A percentile compares a stretch with the other conserved stretches of the same genome.
These are phyloP conservation scores for Globisporangium alternatum DNA, from an alignment of 352 stramenopile species.

Conservation along the genomic window DNA sequence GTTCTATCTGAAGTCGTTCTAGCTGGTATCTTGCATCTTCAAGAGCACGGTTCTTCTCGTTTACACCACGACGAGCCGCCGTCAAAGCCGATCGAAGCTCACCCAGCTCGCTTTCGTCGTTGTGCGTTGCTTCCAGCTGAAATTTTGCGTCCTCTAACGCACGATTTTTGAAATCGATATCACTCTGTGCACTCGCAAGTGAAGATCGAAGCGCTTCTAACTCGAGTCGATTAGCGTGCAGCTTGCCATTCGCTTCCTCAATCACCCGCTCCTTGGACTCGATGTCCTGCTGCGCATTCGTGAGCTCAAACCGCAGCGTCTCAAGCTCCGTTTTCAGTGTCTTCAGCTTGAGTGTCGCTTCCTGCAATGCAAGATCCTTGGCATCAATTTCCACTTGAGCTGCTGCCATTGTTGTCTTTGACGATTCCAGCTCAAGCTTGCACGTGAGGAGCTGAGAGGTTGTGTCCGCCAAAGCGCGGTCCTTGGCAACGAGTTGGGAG, in stretches of 20 bases:
- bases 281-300: conserved; percentile 5
- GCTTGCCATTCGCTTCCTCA: conserved; percentile 4
- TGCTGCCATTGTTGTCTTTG: not conserved
- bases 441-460: conserved; percentile 1
- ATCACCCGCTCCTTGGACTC: conserved; percentile 4
- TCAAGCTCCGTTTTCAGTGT: conserved; percentile 11
- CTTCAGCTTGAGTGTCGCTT: conserved; percentile 3
- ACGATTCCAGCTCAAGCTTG: conserved; percentile 14
- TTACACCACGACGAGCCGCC: not conserved
- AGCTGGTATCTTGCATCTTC: conserved; percentile 1
- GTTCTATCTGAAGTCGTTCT: conserved; percentile 14
- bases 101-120: conserved; percentile 5
- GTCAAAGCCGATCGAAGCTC: conserved; percentile 5
- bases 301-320: conserved; percentile 4
- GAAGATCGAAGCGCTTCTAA: conserved; percentile 7
- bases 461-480: conserved; percentile 1
- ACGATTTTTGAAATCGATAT: conserved; percentile 3
- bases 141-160: conserved; percentile 2
- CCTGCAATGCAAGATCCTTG: conserved; percentile 4
- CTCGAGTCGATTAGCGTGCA: conserved; percentile 7
- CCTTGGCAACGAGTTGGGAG: not conserved
- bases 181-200: conserved; percentile 5
- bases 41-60: conserved; percentile 9
- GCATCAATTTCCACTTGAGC: conserved; percentile 7
- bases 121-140: conserved; percentile 6